Evolutionary conservation across 1,284 basidiomycete species (phyloP), one percentile per base, ranked within the genome.

Genomic region (Pseudozyma thailandica): DNA sequence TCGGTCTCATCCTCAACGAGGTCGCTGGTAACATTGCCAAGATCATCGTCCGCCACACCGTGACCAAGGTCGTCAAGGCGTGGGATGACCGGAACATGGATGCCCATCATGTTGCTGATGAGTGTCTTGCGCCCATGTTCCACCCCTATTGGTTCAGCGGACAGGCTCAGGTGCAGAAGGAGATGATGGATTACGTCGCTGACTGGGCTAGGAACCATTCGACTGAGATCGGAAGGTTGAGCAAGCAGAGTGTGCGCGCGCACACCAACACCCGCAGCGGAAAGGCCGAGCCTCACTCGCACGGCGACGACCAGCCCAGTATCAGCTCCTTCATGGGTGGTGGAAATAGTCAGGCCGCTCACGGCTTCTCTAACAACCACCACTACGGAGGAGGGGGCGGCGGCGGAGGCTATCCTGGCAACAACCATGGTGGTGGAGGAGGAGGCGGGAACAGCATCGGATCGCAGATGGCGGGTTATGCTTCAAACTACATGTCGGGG

Each of bases 41-140:
- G 47, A 80, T 84, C 78, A 74, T 84, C 55, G 88, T 91, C 15
- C 85, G 87, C 58, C 83, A 90, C 78, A 83, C 85, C 4, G 89
- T 90, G 57, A 87, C 87, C 62, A 81, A 87, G 35, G 87, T 96
- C 16, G 90, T 90, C 42, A 90, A 89, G 75, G 92, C 93, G 1
- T 96, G 94, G 93, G 79, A 88, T 41, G 76, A 77, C 45, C 48
- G 46, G 13, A 61, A 37, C 30, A 23, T 54, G 30, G 63, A 76
- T 31, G 49, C 75, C 15, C 39, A 50, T 3, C 74, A 47, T 5
- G 59, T 74, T 12, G 77, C 76, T 2, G 78, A 79, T 48, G 76
- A 76, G 52, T 77, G 76, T 28, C 58, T 79, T 13, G 78, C 76
- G 10, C 55, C 60, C 52, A 72, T 78, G 70, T 78, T 78, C 69